Evolutionary conservation across 768 basidiomycete genomes (phyloP).

Genomic region (Calocybe gangraenosa): DNA sequence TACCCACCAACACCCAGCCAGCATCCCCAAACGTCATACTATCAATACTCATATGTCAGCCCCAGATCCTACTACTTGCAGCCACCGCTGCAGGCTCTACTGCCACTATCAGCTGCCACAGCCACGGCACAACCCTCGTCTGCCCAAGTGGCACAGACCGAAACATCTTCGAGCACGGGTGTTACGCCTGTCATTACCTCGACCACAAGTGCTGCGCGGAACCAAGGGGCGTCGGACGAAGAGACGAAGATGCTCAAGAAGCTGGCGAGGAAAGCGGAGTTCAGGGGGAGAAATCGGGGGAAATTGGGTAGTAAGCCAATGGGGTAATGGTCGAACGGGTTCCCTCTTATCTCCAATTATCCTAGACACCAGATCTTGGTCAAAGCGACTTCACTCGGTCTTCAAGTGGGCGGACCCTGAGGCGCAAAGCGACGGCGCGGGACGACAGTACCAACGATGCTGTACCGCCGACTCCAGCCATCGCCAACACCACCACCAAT

Average conservation of each 20-base stretch:
- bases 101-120: too few species aligned
- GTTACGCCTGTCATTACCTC: constrained; percentile 22
- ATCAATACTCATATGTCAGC: constrained; percentile 39
- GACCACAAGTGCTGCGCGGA: constrained; percentile 30
- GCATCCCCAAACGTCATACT: constrained; percentile 64
- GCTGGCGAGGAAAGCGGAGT: constrained; percentile 66
- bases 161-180: constrained; percentile 20
- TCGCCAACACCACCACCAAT: constrained; percentile 18
- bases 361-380: constrained; percentile 79
- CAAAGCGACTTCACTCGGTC: constrained; percentile 72
- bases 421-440: constrained; percentile 42
- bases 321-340: constrained; percentile 66
- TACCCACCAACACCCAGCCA: constrained; percentile 31
- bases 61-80: constrained; percentile 21
- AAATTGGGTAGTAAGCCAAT: constrained; percentile 73
- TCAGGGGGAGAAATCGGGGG: constrained; percentile 64
- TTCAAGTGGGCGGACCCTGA: constrained; percentile 63
- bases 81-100: constrained; percentile 15
- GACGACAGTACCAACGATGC: constrained; percentile 36
- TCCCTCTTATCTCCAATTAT: neutral
- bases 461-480: constrained; percentile 27
- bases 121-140: too few species aligned
- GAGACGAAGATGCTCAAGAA: constrained; percentile 67
- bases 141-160: constrained; percentile 1
- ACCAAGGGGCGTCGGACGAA: constrained; percentile 73